phyloP scores from a whole-genome alignment of 805 yeast genomes.

The Cyberlindnera petersonii region DNA sequence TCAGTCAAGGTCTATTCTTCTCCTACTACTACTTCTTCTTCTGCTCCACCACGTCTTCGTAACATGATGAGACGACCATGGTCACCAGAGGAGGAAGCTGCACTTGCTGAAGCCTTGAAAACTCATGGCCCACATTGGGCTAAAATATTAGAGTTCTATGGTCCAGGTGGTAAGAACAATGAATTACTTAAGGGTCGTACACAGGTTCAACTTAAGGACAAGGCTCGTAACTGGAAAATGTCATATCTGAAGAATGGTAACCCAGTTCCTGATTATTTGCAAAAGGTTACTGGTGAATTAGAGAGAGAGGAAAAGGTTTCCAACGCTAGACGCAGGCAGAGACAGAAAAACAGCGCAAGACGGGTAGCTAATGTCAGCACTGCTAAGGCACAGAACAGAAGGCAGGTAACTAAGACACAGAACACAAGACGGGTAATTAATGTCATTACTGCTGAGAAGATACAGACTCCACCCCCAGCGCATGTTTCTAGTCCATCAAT shows the following conservation, averaged over 20 bases:
- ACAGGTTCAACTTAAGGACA: conserved; percentile 91
- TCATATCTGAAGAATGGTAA: conserved; percentile 70
- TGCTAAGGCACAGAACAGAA: neutral
- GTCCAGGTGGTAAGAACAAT: conserved; percentile 85
- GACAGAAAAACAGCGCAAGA: conserved; percentile 12
- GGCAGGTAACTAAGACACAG: neutral
- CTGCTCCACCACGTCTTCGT: conserved; percentile 21
- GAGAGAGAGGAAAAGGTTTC: conserved; percentile 49
- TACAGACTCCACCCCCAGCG: too few relatives aligned
- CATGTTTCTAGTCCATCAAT: too few relatives aligned
- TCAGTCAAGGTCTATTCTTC: neutral
- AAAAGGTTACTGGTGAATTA: conserved; percentile 83
- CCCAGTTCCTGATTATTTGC: conserved; percentile 75
- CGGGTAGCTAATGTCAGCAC: conserved; percentile 2
- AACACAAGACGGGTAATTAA: too few relatives aligned
- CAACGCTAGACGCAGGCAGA: conserved; percentile 27
- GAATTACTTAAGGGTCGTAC: conserved; percentile 84
- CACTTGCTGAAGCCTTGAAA: conserved; percentile 75
- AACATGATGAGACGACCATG: conserved; percentile 60
- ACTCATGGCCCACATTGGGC: conserved; percentile 91
- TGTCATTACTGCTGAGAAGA: too few relatives aligned
- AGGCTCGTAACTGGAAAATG: conserved; percentile 94
- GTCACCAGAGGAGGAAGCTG: conserved; percentile 86
- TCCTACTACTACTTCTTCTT: conserved; percentile 13
- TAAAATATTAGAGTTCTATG: conserved; percentile 82